Conservation (phyloP, 1,284 basidiomycete genomes). For the Sanghuangporus sanghuang region DNA sequence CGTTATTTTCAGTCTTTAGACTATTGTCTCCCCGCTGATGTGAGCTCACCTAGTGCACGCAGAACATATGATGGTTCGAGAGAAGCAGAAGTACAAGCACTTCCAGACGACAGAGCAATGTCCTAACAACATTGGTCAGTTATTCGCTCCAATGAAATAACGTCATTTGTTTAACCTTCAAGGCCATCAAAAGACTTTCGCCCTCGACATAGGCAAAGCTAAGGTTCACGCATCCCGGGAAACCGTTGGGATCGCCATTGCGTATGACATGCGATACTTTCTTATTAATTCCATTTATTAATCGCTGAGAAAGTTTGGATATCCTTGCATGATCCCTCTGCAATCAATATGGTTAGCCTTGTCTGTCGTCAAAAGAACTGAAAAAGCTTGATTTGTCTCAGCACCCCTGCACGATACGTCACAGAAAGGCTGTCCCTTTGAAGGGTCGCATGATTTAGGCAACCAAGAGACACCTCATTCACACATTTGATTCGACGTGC, state of each 20-base stretch:
- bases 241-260: constrained; percentile 88
- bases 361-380: neutral
- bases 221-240: constrained; percentile 91
- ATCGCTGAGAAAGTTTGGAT: constrained; percentile 72
- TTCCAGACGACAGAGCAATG: constrained; percentile 95
- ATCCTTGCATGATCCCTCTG: constrained; percentile 85
- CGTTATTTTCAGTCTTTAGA: neutral
- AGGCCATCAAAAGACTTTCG: constrained; percentile 95
- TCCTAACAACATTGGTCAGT: constrained; percentile 47
- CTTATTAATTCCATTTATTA: constrained; percentile 78
- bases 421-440: constrained; percentile 46
- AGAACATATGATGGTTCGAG: constrained; percentile 98
- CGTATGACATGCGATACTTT: constrained; percentile 88
- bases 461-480: constrained; percentile 9
- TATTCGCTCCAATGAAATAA: constrained; percentile 40
- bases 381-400: constrained; percentile 39
- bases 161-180: constrained; percentile 80
- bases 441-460: constrained; percentile 10
- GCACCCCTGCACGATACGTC: constrained; percentile 85
- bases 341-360: constrained; percentile 15
- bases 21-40: neutral
- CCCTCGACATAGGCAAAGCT: constrained; percentile 98
- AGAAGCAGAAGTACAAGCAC: constrained; percentile 97
- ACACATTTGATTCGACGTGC: constrained; percentile 25
- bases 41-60: constrained; percentile 75